phyloP scores from a whole-genome alignment of 1,284 basidiomycete genomes.

The Flammula alnicola region DNA sequence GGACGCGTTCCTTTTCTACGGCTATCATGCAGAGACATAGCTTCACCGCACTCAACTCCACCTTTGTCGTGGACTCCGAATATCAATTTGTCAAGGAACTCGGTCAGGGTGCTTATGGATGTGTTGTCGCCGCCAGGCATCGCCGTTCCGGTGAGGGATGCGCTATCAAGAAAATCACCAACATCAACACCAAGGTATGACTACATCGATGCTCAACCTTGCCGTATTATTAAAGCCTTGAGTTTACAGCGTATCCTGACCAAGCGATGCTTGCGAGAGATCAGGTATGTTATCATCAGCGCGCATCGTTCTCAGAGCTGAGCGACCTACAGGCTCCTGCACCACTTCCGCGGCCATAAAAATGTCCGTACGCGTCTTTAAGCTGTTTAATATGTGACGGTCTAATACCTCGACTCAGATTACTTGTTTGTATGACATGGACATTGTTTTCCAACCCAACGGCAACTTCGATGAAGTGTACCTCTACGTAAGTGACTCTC shows the following conservation, averaged over 20 bases:
- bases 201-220: background rate
- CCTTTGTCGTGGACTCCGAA: constrained; percentile 87
- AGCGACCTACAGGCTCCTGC: constrained; percentile 65
- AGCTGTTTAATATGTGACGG: constrained; percentile 3
- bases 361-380: constrained; percentile 61
- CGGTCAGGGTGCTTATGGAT: constrained; percentile 93
- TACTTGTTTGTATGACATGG: constrained; percentile 95
- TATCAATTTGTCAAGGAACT: constrained; percentile 96
- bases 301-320: constrained; percentile 3
- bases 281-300: constrained; percentile 64
- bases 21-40: constrained; percentile 63
- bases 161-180: constrained; percentile 97
- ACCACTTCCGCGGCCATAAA: constrained; percentile 97
- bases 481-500: constrained; percentile 70
- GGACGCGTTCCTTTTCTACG: constrained; percentile 21
- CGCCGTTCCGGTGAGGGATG: constrained; percentile 86
- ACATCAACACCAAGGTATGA: constrained; percentile 92
- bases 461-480: constrained; percentile 96
- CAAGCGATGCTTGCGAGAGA: constrained; percentile 92
- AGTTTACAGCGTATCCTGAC: constrained; percentile 82
- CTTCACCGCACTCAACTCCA: constrained; percentile 82
- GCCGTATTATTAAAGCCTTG: constrained; percentile 8
- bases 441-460: constrained; percentile 88
- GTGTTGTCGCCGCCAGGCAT: constrained; percentile 87
- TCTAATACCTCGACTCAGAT: constrained; percentile 53